These are phyloP conservation scores for Myxozyma neotropica DNA, from an alignment of 805 yeast genomes.

Conservation along the genomic window DNA sequence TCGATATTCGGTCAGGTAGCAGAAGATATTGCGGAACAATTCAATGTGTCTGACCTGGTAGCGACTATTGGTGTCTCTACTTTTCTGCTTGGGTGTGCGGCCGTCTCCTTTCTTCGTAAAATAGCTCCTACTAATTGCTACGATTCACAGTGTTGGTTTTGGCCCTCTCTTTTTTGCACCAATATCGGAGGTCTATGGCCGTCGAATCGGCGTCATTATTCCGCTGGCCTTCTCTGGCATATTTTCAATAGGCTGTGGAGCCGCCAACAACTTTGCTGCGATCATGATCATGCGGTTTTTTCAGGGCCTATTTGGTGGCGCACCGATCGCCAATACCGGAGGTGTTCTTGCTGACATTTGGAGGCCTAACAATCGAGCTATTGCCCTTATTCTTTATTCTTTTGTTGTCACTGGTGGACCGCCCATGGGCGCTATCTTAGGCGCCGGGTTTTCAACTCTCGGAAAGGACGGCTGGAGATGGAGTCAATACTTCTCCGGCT, in stretches of 20 bases:
- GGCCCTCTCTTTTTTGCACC: slow-evolving; percentile 73
- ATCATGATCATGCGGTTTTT: slow-evolving; percentile 58
- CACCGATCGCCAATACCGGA: slow-evolving; percentile 62
- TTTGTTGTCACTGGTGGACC: slow-evolving; percentile 52
- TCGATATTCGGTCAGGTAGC: slow-evolving; percentile 43
- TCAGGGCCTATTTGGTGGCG: slow-evolving; percentile 61
- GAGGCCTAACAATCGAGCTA: slow-evolving; percentile 54
- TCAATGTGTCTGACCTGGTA: slow-evolving; percentile 7
- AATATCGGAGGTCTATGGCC: slow-evolving; percentile 46
- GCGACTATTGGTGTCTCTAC: slow-evolving; percentile 27
- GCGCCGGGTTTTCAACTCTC: slow-evolving; percentile 51
- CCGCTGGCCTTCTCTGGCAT: slow-evolving; percentile 48
- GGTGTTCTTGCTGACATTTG: slow-evolving; percentile 63
- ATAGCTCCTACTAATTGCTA: neutral
- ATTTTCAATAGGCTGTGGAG: slow-evolving; percentile 55
- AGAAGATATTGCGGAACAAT: slow-evolving; percentile 14
- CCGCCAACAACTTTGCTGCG: slow-evolving; percentile 54
- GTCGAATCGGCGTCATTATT: slow-evolving; percentile 49
- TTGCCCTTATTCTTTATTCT: slow-evolving; percentile 54
- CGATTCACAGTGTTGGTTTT: slow-evolving; percentile 38
- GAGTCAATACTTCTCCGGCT: slow-evolving; percentile 56
- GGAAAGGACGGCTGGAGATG: slow-evolving; percentile 58
- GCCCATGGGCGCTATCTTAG: slow-evolving; percentile 52
- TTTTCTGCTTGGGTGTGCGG: slow-evolving; percentile 26
- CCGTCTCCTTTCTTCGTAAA: neutral